Conservation (phyloP, 1,284 basidiomycete genomes). For the Coriolopsis trogii region DNA sequence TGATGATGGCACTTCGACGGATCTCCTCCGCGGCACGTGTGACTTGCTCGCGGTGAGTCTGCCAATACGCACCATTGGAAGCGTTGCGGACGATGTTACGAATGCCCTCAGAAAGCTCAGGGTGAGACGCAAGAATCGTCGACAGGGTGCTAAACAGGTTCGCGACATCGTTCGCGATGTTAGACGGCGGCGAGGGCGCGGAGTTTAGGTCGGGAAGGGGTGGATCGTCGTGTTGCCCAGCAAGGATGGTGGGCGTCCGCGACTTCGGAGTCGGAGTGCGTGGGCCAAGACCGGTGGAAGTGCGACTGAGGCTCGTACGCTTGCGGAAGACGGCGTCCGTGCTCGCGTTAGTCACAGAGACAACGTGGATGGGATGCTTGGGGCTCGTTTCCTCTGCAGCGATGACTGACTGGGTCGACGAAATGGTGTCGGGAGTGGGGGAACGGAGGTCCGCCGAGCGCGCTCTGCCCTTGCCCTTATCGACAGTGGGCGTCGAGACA, state of each 20-base stretch:
- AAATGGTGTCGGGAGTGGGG: conserved; percentile 44
- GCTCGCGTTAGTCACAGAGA: conserved; percentile 24
- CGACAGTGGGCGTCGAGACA: conserved; percentile 32
- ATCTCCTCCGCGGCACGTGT: conserved; percentile 55
- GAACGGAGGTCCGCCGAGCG: conserved; percentile 27
- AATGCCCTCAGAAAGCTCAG: conserved; percentile 68
- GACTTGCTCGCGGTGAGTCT: conserved; percentile 56
- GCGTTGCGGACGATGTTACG: conserved; percentile 65
- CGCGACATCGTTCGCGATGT: conserved; percentile 64
- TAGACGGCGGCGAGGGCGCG: conserved; percentile 29
- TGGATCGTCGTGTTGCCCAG: conserved; percentile 44
- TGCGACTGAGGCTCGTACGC: conserved; percentile 17
- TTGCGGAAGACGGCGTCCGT: conserved; percentile 19
- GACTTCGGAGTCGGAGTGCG: conserved; percentile 16
- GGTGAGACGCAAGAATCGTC: conserved; percentile 58
- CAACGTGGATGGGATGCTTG: conserved; percentile 66
- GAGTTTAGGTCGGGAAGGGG: conserved; percentile 55
- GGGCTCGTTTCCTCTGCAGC: conserved; percentile 46
- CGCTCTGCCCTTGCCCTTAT: conserved; percentile 61
- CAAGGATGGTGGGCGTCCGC: conserved; percentile 11
- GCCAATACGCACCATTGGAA: conserved; percentile 68
- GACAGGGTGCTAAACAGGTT: conserved; percentile 57
- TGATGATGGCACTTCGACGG: conserved; percentile 46
- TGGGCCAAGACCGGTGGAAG: conserved; percentile 5
- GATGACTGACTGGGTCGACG: conserved; percentile 61